phyloP scores from a whole-genome alignment of 139 green algal genomes.

The Eudorina sp. region DNA sequence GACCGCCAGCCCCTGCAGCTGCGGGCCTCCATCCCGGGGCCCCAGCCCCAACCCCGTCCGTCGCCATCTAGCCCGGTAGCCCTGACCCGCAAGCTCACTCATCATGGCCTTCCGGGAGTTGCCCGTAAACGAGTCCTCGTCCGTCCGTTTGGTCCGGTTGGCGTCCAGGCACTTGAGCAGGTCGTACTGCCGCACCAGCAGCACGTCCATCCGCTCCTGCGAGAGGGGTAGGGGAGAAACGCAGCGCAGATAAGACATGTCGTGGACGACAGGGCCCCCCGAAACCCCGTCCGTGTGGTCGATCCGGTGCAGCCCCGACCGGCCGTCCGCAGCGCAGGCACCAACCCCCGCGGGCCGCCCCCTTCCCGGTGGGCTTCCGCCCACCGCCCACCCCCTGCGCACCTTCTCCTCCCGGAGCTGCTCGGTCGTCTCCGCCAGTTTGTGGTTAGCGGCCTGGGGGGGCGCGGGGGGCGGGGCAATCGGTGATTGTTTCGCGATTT shows the following conservation, averaged over 20 bases:
- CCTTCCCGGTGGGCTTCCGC: too few relatives aligned
- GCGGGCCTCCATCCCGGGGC: too few relatives aligned
- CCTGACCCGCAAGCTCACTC: not conserved
- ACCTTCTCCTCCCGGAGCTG: slow-evolving; percentile 62
- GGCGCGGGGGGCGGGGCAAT: not conserved
- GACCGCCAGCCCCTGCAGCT: too few relatives aligned
- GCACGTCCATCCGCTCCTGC: slow-evolving; percentile 62
- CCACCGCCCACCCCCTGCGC: too few relatives aligned
- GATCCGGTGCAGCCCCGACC: too few relatives aligned
- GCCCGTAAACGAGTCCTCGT: not conserved
- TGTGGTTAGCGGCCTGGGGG: slow-evolving; percentile 44
- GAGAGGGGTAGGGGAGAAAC: not conserved
- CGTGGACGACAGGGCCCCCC: too few relatives aligned
- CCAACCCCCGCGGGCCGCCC: too few relatives aligned
- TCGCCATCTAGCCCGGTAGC: too few relatives aligned
- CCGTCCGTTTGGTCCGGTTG: not conserved
- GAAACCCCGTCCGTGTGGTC: too few relatives aligned
- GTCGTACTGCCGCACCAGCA: slow-evolving; percentile 69
- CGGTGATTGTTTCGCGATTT: too few relatives aligned
- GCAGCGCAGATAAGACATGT: not conserved
- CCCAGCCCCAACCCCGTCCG: too few relatives aligned
- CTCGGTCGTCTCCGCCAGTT: slow-evolving; percentile 55
- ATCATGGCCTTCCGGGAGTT: slow-evolving; percentile 44
- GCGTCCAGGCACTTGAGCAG: slow-evolving; percentile 60
- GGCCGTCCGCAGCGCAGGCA: too few relatives aligned